Conservation (phyloP, 345 rosid species). For the Kandelia obovata region DNA sequence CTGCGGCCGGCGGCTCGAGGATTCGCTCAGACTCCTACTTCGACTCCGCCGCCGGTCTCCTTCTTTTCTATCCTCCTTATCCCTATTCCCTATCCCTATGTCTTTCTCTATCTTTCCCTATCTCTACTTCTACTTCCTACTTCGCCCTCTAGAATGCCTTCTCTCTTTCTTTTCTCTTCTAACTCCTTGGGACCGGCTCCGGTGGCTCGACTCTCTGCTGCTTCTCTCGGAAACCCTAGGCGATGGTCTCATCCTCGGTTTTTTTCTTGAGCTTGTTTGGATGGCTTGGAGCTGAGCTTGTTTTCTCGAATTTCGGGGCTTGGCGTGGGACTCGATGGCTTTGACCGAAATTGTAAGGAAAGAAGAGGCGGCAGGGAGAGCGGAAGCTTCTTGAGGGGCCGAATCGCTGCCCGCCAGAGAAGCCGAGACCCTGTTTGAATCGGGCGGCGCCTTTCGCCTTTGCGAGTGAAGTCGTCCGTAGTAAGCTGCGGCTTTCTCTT, state of each 20-base stretch:
- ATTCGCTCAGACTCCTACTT: constrained; percentile 38
- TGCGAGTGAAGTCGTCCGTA: constrained; percentile 66
- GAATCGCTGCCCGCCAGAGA: constrained; percentile 42
- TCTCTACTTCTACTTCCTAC: constrained; percentile 7
- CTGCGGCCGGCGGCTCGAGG: constrained; percentile 29
- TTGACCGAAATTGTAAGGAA: constrained; percentile 68
- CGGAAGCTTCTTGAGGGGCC: constrained; percentile 48
- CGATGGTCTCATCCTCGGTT: background rate
- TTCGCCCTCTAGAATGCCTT: constrained; percentile 1
- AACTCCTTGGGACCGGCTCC: constrained; percentile 23
- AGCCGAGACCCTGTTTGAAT: constrained; percentile 95
- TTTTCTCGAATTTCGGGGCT: constrained; percentile 42
- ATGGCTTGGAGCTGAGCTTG: constrained; percentile 63
- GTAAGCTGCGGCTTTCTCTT: constrained; percentile 24
- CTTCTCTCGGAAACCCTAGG: constrained; percentile 17
- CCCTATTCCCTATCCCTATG: constrained; percentile 28
- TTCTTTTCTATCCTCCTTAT: background rate
- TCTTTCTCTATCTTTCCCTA: constrained; percentile 27
- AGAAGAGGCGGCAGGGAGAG: constrained; percentile 50
- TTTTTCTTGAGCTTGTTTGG: constrained; percentile 67
- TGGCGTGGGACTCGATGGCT: constrained; percentile 61
- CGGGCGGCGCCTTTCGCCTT: constrained; percentile 95
- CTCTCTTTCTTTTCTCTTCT: too few species aligned
- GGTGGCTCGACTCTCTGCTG: constrained; percentile 5
- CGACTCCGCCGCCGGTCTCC: constrained; percentile 21